Evolutionary conservation across 148 eudicot genomes (phyloP), one percentile per base, ranked within the genome.

Genomic region (Gaultheria prostrata): DNA sequence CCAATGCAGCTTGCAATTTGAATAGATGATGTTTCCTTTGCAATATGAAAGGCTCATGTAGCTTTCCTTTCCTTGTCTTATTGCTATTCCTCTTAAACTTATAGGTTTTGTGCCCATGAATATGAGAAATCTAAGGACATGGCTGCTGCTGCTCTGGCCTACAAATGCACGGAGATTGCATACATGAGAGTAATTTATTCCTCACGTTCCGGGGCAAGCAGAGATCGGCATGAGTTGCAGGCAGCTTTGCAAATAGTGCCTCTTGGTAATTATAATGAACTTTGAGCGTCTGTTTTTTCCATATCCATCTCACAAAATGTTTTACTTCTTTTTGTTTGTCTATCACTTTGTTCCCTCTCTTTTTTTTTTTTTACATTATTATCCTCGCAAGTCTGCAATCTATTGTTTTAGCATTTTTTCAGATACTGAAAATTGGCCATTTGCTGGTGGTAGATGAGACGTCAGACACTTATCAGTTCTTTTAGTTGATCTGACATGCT

Each of bases 61-160:
- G 74, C 78, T 80, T 46, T 67, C 11, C 84, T 63, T 53, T 49
- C 65, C 50, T 51, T 51, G 30, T 80, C 30, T 65, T 84, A 26
- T 46, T 79, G 53, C 71, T 73, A 63, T 77, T 57, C 17, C 73
- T 73, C 30, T 78, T 82, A 49, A 79, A 57, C 77, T 28, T 43
- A 53, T 84, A 93, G 98, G 90, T 97, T 90, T 87, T 92, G 98
- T 89, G 99, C 98, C 78, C 94, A 87, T 89, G 98, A 95, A 84
- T 97, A 81, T 84, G 99, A 95, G 85, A 95, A 88, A 90, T 87
- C 85, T 69, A 93, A 93, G 86, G 98, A 97, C 86, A 90, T 93
- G 95, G 98, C 96, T 83, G 83, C 92, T 89, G 99, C 98, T 89
- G 93, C 99, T 81, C 88, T 95, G 92, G 99, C 99, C 78, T 97